These are phyloP conservation scores for Neurospora tetrasperma DNA, from an alignment of 495 filamentous ascomycete genomes.

Conservation along the genomic window DNA sequence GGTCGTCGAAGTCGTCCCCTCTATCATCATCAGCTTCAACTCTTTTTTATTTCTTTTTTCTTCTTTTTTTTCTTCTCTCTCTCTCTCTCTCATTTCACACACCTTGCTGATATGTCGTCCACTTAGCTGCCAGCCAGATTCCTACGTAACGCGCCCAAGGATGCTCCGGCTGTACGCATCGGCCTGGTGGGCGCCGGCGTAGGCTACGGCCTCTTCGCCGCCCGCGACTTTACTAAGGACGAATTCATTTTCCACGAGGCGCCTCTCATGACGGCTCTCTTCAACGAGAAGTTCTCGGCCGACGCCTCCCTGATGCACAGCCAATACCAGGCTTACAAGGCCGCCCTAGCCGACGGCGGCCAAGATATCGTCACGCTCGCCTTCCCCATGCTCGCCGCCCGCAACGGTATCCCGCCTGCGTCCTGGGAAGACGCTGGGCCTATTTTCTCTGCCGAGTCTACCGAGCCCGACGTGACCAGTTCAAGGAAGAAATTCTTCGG, in stretches of 20 bases:
- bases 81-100: too few relatives aligned
- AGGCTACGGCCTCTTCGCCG: constrained; percentile 23
- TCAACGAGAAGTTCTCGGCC: constrained; percentile 11
- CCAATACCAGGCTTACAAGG: constrained; percentile 8
- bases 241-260: constrained; percentile 23
- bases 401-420: constrained; percentile 1
- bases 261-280: constrained; percentile 14
- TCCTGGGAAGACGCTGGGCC: background rate
- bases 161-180: constrained; percentile 12
- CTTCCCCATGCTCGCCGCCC: constrained; percentile 13
- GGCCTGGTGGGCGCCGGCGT: constrained; percentile 12
- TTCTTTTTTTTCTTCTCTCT: too few relatives aligned
- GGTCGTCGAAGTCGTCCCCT: background rate
- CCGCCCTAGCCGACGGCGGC: background rate
- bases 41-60: too few relatives aligned
- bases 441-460: background rate
- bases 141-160: constrained; percentile 7
- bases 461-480: background rate
- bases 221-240: constrained; percentile 11
- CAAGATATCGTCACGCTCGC: background rate
- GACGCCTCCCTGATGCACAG: constrained; percentile 3
- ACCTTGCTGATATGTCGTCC: too few relatives aligned
- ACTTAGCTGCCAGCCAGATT: constrained; percentile 6
- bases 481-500: constrained; percentile 1
- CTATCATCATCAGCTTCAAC: background rate